Evolutionary conservation across 495 filamentous ascomycete genomes (phyloP).

Genomic region (Opeltia flavorubescens): DNA sequence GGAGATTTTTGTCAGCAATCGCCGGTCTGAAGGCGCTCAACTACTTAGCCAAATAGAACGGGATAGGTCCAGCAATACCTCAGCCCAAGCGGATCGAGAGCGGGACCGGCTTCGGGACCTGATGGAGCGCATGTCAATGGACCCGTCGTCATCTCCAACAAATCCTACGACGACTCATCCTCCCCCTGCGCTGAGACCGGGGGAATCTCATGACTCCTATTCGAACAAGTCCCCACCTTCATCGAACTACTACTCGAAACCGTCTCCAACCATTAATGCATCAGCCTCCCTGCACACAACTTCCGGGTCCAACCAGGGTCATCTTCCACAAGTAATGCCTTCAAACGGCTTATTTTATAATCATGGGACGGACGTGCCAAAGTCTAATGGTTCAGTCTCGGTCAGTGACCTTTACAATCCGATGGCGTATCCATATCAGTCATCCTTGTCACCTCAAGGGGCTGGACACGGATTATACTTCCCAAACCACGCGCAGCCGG

Average conservation of each 20-base stretch:
- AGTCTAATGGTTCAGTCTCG: constrained; percentile 28
- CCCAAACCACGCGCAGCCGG: constrained; percentile 25
- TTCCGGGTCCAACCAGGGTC: constrained; percentile 5
- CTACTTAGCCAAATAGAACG: constrained; percentile 78
- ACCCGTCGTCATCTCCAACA: constrained; percentile 33
- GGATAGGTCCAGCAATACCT: constrained; percentile 50
- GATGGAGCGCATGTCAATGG: constrained; percentile 92
- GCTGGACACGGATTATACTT: constrained; percentile 28
- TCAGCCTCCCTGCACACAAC: constrained; percentile 8
- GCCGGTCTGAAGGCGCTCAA: constrained; percentile 80
- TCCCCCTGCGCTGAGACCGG: constrained; percentile 25
- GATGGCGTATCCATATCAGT: constrained; percentile 38
- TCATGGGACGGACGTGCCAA: neutral
- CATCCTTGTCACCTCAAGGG: constrained; percentile 26
- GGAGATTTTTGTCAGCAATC: constrained; percentile 89
- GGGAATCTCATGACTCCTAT: constrained; percentile 22
- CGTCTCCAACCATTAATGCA: constrained; percentile 17
- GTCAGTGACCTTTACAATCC: constrained; percentile 38
- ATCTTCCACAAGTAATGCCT: constrained; percentile 6
- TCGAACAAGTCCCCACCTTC: constrained; percentile 25
- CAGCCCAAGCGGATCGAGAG: constrained; percentile 68
- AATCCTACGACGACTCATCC: constrained; percentile 28
- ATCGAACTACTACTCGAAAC: constrained; percentile 33
- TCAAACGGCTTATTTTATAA: neutral
- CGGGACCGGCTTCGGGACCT: constrained; percentile 71